Evolutionary conservation across 805 yeast genomes (phyloP).

Genomic region (Schwanniomyces pseudopolymorphus): DNA sequence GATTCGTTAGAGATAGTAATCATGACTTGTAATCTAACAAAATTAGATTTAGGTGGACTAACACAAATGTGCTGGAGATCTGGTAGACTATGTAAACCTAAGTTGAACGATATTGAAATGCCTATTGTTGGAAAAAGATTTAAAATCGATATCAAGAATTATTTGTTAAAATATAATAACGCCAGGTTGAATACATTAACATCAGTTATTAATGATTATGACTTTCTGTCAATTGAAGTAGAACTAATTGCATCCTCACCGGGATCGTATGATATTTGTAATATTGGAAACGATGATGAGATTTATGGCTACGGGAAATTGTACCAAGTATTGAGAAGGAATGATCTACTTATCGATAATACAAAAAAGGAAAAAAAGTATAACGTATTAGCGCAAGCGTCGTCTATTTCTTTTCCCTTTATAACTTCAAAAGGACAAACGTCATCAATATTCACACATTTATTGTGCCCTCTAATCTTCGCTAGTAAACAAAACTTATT

Average conservation of each 20-base stretch:
- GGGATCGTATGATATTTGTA: slow-evolving; percentile 26
- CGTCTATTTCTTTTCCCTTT: slow-evolving; percentile 51
- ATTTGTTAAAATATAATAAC: slow-evolving; percentile 44
- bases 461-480: slow-evolving; percentile 46
- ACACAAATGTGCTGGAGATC: slow-evolving; percentile 70
- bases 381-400: slow-evolving; percentile 43
- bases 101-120: background rate
- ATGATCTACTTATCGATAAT: slow-evolving; percentile 25
- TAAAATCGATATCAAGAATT: slow-evolving; percentile 43
- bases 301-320: slow-evolving; percentile 50
- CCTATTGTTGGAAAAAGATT: slow-evolving; percentile 29
- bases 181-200: slow-evolving; percentile 25
- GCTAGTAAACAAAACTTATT: slow-evolving; percentile 19
- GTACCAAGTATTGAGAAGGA: slow-evolving; percentile 37
- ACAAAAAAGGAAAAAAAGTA: slow-evolving; percentile 12
- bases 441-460: slow-evolving; percentile 46
- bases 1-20: slow-evolving; percentile 50
- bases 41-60: slow-evolving; percentile 52
- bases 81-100: slow-evolving; percentile 33
- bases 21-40: slow-evolving; percentile 60
- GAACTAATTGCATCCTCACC: slow-evolving; percentile 60
- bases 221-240: slow-evolving; percentile 49
- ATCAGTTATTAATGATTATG: slow-evolving; percentile 27
- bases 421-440: slow-evolving; percentile 19
- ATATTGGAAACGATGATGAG: slow-evolving; percentile 16